phyloP scores from a whole-genome alignment of 352 stramenopile species.

The Pythium aquatile region DNA sequence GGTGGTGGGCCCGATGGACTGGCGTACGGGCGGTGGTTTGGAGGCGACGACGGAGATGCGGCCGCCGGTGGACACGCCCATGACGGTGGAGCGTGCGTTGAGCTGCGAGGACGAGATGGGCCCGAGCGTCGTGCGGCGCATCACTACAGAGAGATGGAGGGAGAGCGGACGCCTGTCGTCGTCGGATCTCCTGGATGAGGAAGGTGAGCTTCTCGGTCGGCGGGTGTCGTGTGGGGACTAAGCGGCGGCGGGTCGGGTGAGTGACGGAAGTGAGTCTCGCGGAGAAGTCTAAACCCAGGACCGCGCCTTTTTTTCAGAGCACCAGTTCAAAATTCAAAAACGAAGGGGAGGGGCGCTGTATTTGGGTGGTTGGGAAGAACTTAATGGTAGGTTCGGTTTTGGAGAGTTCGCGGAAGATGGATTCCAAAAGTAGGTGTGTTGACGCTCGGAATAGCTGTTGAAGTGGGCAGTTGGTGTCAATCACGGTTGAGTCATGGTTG shows the following conservation, averaged over 20 bases:
- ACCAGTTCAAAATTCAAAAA: constrained; percentile 16
- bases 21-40: constrained; percentile 46
- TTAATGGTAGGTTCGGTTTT: background rate
- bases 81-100: constrained; percentile 49
- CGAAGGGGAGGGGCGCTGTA: constrained; percentile 2
- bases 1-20: constrained; percentile 51
- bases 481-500: too few species aligned
- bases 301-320: constrained; percentile 4
- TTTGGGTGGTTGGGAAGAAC: constrained; percentile 1
- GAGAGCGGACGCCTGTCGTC: background rate
- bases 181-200: background rate
- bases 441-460: constrained; percentile 1
- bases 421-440: constrained; percentile 3
- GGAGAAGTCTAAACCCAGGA: constrained; percentile 1
- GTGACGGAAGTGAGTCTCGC: too few species aligned
- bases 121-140: constrained; percentile 84
- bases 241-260: background rate
- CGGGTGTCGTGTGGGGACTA: background rate
- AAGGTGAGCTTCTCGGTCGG: background rate
- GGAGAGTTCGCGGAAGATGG: background rate
- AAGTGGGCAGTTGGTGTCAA: background rate
- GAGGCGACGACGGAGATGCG: constrained; percentile 58
- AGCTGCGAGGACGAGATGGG: constrained; percentile 85
- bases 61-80: constrained; percentile 26
- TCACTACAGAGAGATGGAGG: constrained; percentile 17